phyloP scores from a whole-genome alignment of 2,329 filamentous ascomycete genomes.

The Phyllosticta paracitricarpa region DNA sequence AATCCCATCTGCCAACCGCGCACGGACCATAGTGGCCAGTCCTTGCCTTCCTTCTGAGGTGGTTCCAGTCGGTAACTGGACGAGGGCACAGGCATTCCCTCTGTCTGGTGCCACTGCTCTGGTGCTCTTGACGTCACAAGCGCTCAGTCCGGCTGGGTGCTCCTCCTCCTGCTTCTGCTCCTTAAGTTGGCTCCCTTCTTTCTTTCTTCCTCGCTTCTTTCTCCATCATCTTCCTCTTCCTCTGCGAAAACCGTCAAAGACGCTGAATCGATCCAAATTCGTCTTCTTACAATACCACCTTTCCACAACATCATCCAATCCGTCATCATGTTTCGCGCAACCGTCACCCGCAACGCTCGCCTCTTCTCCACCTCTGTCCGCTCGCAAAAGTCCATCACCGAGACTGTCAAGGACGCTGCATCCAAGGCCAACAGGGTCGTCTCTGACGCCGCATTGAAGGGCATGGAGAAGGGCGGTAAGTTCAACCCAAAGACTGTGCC shows the following conservation, averaged over 20 bases:
- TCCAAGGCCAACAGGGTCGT: slow-evolving; percentile 49
- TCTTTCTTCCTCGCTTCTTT: not conserved
- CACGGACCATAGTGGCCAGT: not conserved
- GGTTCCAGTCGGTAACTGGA: not conserved
- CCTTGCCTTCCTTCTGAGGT: not conserved
- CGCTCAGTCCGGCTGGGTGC: not conserved
- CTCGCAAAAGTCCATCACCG: slow-evolving; percentile 42
- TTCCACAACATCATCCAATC: not conserved
- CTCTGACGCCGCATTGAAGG: slow-evolving; percentile 47
- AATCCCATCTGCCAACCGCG: not conserved
- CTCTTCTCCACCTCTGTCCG: slow-evolving; percentile 45
- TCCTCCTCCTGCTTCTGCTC: not conserved
- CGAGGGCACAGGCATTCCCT: not conserved
- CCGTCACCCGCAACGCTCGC: slow-evolving; percentile 34
- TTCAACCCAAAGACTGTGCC: slow-evolving; percentile 11
- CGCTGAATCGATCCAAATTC: not conserved
- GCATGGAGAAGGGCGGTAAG: slow-evolving; percentile 54
- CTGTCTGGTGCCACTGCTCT: not conserved
- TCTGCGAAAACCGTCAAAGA: not conserved
- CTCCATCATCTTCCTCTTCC: not conserved
- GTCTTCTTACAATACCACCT: not conserved
- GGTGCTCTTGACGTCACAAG: not conserved
- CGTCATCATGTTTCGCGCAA: slow-evolving; percentile 37
- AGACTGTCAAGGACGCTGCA: slow-evolving; percentile 47
- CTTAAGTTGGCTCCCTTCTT: not conserved